phyloP scores from a whole-genome alignment of 768 basidiomycete genomes.

The Galerina marginata region DNA sequence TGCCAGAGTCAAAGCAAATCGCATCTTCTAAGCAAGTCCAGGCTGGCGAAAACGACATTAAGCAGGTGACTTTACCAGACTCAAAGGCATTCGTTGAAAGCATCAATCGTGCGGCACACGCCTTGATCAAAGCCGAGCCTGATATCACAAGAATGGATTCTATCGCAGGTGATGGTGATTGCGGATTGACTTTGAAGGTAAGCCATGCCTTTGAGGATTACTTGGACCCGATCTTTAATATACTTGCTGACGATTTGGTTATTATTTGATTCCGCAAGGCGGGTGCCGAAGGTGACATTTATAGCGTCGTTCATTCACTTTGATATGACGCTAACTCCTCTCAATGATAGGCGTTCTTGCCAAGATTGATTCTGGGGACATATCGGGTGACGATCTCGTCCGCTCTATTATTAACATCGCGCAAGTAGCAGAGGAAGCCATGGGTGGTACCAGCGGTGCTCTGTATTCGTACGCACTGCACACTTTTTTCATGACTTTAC shows the following conservation, averaged over 20 bases:
- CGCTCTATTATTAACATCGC: conserved; percentile 71
- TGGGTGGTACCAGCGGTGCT: conserved; percentile 93
- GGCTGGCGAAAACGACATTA: conserved; percentile 3
- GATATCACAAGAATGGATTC: conserved; percentile 93
- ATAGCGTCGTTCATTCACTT: background rate
- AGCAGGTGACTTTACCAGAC: conserved; percentile 35
- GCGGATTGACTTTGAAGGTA: conserved; percentile 58
- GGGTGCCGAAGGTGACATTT: conserved; percentile 68
- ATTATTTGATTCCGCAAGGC: conserved; percentile 38
- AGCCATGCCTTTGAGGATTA: background rate
- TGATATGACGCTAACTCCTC: background rate
- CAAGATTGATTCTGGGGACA: conserved; percentile 55
- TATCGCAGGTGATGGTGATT: conserved; percentile 88
- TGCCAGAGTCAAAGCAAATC: conserved; percentile 19
- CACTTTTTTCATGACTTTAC: background rate
- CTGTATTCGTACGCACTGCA: conserved; percentile 78
- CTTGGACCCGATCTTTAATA: no score
- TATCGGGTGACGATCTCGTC: conserved; percentile 70
- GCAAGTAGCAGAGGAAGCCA: conserved; percentile 76
- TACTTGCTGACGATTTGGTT: background rate
- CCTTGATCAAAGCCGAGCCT: conserved; percentile 77
- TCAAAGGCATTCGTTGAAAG: conserved; percentile 55
- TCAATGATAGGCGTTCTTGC: conserved; percentile 58
- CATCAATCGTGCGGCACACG: conserved; percentile 64
- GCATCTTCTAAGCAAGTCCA: conserved; percentile 9